Base-by-base conservation (phyloP, 495 filamentous ascomycete genomes). In the Neurospora tetrasperma region DNA sequence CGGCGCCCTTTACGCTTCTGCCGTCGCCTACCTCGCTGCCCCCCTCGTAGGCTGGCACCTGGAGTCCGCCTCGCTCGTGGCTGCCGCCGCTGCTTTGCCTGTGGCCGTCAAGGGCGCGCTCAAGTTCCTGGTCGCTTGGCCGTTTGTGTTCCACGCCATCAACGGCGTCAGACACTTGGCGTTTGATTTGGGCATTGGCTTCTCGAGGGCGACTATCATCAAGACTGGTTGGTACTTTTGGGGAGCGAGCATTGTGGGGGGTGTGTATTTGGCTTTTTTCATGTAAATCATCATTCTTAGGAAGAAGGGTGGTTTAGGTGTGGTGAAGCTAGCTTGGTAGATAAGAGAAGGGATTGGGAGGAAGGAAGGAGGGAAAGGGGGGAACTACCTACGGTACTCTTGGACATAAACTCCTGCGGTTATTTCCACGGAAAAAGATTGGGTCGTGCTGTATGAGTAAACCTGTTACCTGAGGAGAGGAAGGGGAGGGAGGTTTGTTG, bases 111-210 rank as follows among this genome's bases (percentile, higher is more conserved):
- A 96, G 88, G 78, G 92, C 69, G 78, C 78, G n/a, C 75, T 93
- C 73, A 99, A 99, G 89, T 82, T 88, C 72, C 74, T 84, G 14
- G 71, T 93, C 42, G 92, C 93, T 48, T 86, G 92, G 81, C 95
- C 94, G 23, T 97, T 99, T 82, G 89, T 89, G 42, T 98, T 89
- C 85, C 96, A 99, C 83, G 82, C 81, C 73, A 80, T 94, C 76
- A 98, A 97, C 84, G 96, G 96, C 35, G 71, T 96, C n/a, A 89
- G 94, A 78, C 96, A 98, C 87, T 85, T 99, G 83, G 75, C 87
- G 41, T 97, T 93, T 91, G 96, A 99, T 86, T 80, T 89, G 70
- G 91, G 90, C 44, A 80, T 83, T 71, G 87, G 87, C 48, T 89
- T 97, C 72, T 85, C 81, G 76, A 92, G 94, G 81, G 84, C 86